Evolutionary conservation across 2,329 filamentous ascomycete species (phyloP).

Genomic region (Teratosphaeriaceae sp.): DNA sequence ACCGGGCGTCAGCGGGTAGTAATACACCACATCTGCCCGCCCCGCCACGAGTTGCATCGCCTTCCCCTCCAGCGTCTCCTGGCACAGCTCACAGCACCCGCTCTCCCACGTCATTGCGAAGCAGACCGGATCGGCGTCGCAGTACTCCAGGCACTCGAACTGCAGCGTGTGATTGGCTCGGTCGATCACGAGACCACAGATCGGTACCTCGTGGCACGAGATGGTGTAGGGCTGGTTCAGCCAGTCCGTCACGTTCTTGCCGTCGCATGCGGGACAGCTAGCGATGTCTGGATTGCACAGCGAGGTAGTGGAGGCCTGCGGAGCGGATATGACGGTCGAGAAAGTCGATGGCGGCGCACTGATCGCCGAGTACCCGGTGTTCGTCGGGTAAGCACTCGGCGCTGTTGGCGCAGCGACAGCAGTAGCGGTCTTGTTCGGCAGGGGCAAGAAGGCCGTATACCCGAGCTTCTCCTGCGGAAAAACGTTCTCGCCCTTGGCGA

Average conservation of each 20-base stretch:
- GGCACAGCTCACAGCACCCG: constrained; percentile 17
- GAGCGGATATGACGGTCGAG: constrained; percentile 6
- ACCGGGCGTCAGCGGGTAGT: not conserved
- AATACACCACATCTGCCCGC: constrained; percentile 1
- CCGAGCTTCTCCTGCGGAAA: constrained; percentile 10
- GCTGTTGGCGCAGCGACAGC: not conserved
- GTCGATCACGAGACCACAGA: constrained; percentile 14
- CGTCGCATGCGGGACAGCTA: constrained; percentile 17
- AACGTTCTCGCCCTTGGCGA: constrained; percentile 17
- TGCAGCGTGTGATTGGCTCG: constrained; percentile 12
- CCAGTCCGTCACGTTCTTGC: constrained; percentile 14
- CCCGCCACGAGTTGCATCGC: not conserved
- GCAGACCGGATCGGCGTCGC: constrained; percentile 20
- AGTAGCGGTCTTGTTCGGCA: constrained; percentile 8
- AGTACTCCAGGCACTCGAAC: constrained; percentile 18
- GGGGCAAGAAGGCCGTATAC: constrained; percentile 22
- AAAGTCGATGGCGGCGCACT: constrained; percentile 3
- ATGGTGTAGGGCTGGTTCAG: constrained; percentile 20
- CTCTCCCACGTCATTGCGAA: constrained; percentile 17
- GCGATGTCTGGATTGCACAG: constrained; percentile 10
- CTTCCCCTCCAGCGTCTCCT: constrained; percentile 13
- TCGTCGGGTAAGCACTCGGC: constrained; percentile 5
- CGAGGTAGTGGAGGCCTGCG: constrained; percentile 9
- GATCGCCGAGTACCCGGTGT: not conserved
- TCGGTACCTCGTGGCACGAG: constrained; percentile 16